A percentile compares a stretch with the other conserved stretches of the same genome.
These are phyloP conservation scores for Hypoxylon cercidicola DNA, from an alignment of 495 filamentous ascomycete species.

Conservation along the genomic window DNA sequence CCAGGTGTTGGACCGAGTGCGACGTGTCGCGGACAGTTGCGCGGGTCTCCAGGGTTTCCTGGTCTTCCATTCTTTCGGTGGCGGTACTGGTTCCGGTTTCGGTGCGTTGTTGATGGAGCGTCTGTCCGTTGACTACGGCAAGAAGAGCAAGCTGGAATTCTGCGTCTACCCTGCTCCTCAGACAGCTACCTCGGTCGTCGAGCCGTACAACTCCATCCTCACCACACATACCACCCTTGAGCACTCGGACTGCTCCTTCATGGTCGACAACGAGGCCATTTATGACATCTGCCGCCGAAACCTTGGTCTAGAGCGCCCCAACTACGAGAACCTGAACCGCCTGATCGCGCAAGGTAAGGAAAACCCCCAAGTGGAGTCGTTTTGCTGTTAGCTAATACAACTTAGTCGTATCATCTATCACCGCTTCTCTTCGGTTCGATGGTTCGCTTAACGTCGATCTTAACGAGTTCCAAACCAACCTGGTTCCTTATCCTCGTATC, in stretches of 20 bases:
- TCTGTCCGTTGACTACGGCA: slow-evolving; percentile 96
- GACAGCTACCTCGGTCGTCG: slow-evolving; percentile 95
- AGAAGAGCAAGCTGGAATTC: slow-evolving; percentile 99
- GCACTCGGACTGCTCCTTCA: slow-evolving; percentile 99
- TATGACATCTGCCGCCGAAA: slow-evolving; percentile 99
- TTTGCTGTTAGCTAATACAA: slow-evolving; percentile 34
- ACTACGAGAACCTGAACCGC: slow-evolving; percentile 98
- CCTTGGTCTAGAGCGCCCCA: slow-evolving; percentile 94
- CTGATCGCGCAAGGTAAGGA: slow-evolving; percentile 89
- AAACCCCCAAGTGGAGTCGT: not conserved
- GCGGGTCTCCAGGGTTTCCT: slow-evolving; percentile 97
- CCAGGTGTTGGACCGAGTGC: slow-evolving; percentile 94
- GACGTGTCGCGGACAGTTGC: slow-evolving; percentile 95
- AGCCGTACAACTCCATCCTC: slow-evolving; percentile 99
- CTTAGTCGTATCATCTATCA: slow-evolving; percentile 94
- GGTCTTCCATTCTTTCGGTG: slow-evolving; percentile 99
- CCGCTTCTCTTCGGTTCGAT: slow-evolving; percentile 88
- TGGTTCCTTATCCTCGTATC: slow-evolving; percentile 91
- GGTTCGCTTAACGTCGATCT: slow-evolving; percentile 92
- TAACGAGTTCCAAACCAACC: slow-evolving; percentile 95
- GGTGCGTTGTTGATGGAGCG: slow-evolving; percentile 98
- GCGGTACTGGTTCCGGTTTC: slow-evolving; percentile 98
- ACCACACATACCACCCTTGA: slow-evolving; percentile 99
- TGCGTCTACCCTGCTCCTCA: slow-evolving; percentile 98
- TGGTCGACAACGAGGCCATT: slow-evolving; percentile 99